phyloP scores from a whole-genome alignment of 768 basidiomycete genomes.

The Suillus brevipes region DNA sequence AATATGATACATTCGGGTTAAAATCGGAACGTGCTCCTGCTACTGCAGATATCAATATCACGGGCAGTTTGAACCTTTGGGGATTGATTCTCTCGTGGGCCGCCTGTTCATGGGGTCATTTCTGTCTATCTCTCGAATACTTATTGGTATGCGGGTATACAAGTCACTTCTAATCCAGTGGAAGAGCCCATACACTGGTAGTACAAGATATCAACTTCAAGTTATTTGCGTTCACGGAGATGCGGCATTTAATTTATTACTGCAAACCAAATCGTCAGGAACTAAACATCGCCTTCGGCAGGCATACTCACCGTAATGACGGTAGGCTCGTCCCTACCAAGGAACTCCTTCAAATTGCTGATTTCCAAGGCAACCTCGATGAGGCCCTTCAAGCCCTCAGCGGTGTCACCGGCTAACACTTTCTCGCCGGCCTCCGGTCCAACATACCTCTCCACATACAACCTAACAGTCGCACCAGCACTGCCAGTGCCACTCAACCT shows the following conservation, averaged over 20 bases:
- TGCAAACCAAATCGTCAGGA: not conserved
- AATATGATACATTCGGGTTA: not conserved
- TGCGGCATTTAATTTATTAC: conserved; percentile 12
- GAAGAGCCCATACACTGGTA: not conserved
- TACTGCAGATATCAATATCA: not conserved
- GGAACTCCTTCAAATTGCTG: conserved; percentile 81
- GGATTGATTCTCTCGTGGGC: not conserved
- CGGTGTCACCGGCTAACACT: conserved; percentile 73
- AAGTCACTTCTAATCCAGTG: not conserved
- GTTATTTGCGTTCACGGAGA: not conserved
- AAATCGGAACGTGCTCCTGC: not conserved
- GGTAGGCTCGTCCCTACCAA: conserved; percentile 87
- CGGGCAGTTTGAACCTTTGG: not conserved
- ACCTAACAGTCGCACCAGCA: conserved; percentile 91
- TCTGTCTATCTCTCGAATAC: not conserved
- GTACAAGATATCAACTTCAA: not conserved
- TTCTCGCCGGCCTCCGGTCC: conserved; percentile 64
- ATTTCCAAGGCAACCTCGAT: conserved; percentile 93
- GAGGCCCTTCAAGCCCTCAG: conserved; percentile 89
- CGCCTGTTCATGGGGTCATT: not conserved
- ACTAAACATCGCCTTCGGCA: not conserved
- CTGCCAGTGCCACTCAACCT: conserved; percentile 95
- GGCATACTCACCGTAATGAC: conserved; percentile 81
- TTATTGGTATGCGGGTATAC: not conserved
- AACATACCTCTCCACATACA: conserved; percentile 95